Evolutionary conservation across 2,329 filamentous ascomycete species (phyloP).

Genomic region (Phyllosticta citriasiana): DNA sequence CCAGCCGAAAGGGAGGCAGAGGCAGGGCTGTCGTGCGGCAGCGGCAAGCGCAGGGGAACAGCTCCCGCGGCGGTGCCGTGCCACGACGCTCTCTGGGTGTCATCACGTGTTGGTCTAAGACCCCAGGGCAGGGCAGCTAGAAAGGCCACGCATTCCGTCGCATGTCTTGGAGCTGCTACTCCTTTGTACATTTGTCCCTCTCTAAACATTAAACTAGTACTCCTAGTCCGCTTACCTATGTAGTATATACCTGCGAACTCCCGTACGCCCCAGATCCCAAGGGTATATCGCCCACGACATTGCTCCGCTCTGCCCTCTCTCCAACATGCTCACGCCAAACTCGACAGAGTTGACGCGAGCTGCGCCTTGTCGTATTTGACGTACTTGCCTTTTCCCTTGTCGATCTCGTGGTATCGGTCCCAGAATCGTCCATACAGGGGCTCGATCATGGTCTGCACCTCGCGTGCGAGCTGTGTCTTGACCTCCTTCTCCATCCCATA

Average conservation of each 20-base stretch:
- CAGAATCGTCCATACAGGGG: constrained; percentile 92
- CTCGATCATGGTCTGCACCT: constrained; percentile 86
- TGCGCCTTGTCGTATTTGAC: constrained; percentile 90
- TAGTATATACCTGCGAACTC: neutral
- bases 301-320: constrained; percentile 13
- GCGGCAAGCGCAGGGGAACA: constrained; percentile 8
- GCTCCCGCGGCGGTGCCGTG: neutral
- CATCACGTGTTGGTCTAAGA: constrained; percentile 1
- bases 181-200: neutral
- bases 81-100: neutral
- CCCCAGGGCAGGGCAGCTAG: too few relatives aligned
- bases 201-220: neutral
- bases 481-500: constrained; percentile 90
- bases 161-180: too few relatives aligned
- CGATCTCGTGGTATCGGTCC: constrained; percentile 94
- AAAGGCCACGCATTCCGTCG: too few relatives aligned
- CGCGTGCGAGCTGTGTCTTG: constrained; percentile 64
- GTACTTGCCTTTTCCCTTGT: constrained; percentile 96
- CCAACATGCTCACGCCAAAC: constrained; percentile 25
- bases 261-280: constrained; percentile 6
- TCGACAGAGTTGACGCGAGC: constrained; percentile 53
- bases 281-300: constrained; percentile 12
- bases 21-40: constrained; percentile 3
- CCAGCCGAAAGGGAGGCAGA: constrained; percentile 4
- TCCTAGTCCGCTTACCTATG: too few relatives aligned